Evolutionary conservation across 768 basidiomycete genomes (phyloP), one percentile per base, ranked within the genome.

Genomic region (Clavulina sp.): DNA sequence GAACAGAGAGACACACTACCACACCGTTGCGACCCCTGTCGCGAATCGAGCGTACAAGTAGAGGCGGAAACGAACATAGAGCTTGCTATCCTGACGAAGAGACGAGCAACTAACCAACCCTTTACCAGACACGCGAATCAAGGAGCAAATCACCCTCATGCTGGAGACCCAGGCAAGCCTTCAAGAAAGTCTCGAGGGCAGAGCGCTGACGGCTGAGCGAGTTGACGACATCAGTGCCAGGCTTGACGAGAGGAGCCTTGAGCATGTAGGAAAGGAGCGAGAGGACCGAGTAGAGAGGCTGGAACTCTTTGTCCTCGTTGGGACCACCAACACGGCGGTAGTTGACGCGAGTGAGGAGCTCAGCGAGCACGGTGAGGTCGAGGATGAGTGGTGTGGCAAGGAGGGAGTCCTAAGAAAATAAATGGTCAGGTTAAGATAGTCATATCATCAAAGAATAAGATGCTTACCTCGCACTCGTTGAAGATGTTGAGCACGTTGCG

Each of bases 221-320:
- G 77, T 99, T 99, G 67, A 97, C 82, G 59, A 96, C 89, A 59
- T 53, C 60, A 74, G 54, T 58, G 52, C 80, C 84, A 59, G 84
- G 86, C 72, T 92, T 92, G 68, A 92, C 89, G 61, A 92, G 77
- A n/a, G 89, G 88, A 0, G 89, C 91, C 74, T 95, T 95, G 69
- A 93, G 80, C 89, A 96, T 93, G 74, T 92, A 96, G 40, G 81
- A 84, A 51, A 96, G 74, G 56, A 96, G 76, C 36, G 89, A 93
- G 51, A 99, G 72, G 53, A 99, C 84, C 2, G 84, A 75, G 74
- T 99, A 87, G 19, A 97, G 70, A 0, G 84, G 81, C 55, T 78
- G 69, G 69, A 87, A 95, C 32, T 87, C 82, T 16, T 67, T 61
- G 44, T 64, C 60, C 47, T 54, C 53, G 7, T 52, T 46, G n/a